Percentiles rank a stretch among this genome's conserved stretches.
Evolutionary conservation across 2,329 filamentous ascomycete genomes (phyloP).

Genomic region (Lecanosticta acicola): DNA sequence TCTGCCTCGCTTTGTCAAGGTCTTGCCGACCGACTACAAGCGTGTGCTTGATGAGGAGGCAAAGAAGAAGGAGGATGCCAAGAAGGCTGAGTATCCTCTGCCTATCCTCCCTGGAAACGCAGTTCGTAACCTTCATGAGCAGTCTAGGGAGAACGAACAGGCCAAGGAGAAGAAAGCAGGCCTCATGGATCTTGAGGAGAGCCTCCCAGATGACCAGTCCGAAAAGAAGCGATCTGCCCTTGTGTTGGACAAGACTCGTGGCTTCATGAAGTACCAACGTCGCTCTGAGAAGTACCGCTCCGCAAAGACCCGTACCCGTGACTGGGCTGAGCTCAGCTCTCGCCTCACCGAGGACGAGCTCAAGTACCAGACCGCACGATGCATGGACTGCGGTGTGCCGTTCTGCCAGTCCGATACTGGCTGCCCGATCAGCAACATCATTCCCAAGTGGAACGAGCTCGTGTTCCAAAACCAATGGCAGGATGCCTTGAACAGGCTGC

Average conservation of each 20-base stretch:
- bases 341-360: constrained; percentile 89
- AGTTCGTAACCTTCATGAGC: constrained; percentile 49
- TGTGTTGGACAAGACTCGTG: constrained; percentile 93
- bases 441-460: constrained; percentile 92
- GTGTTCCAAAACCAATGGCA: constrained; percentile 66
- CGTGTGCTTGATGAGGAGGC: constrained; percentile 81
- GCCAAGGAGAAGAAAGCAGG: constrained; percentile 63
- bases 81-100: constrained; percentile 76
- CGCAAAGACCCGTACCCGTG: constrained; percentile 75
- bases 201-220: constrained; percentile 71
- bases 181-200: constrained; percentile 80
- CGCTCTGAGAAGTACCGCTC: constrained; percentile 89
- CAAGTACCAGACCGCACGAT: constrained; percentile 92
- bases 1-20: constrained; percentile 84
- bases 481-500: constrained; percentile 81
- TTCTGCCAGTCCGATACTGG: constrained; percentile 97
- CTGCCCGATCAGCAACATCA: constrained; percentile 95
- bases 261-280: constrained; percentile 96
- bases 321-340: constrained; percentile 86
- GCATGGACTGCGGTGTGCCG: constrained; percentile 98
- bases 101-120: constrained; percentile 66
- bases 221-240: constrained; percentile 88
- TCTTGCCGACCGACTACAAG: constrained; percentile 94
- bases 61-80: constrained; percentile 75
- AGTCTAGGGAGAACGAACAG: constrained; percentile 50